These are phyloP conservation scores for Aspergillus bombycis DNA, from an alignment of 2,329 filamentous ascomycete species.

Conservation along the genomic window DNA sequence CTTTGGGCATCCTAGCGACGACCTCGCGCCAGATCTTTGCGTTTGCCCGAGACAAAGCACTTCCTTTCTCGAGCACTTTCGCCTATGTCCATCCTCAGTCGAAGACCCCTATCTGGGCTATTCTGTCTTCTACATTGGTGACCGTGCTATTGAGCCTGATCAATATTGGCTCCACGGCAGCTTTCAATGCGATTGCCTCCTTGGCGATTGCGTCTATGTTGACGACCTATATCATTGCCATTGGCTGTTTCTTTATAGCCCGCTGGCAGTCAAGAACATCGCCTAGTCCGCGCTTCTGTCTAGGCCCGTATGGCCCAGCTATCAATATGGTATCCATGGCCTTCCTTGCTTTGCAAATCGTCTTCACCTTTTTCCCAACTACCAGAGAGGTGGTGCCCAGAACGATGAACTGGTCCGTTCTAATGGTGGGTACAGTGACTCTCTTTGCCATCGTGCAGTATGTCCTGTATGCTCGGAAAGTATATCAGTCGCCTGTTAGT, in stretches of 20 bases:
- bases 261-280: background rate
- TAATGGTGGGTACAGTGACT: background rate
- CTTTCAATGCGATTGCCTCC: constrained; percentile 58
- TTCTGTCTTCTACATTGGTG: constrained; percentile 33
- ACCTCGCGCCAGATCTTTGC: constrained; percentile 44
- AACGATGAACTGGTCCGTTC: background rate
- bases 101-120: constrained; percentile 47
- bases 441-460: background rate
- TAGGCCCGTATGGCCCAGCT: background rate
- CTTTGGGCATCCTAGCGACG: constrained; percentile 34
- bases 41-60: constrained; percentile 46
- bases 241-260: constrained; percentile 22
- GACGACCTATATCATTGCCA: constrained; percentile 54
- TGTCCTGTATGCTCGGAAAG: background rate
- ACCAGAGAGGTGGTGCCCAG: background rate
- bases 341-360: constrained; percentile 29
- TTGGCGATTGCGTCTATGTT: constrained; percentile 55
- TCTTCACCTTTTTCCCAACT: constrained; percentile 36
- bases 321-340: background rate
- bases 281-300: background rate
- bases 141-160: constrained; percentile 48
- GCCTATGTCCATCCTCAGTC: constrained; percentile 37
- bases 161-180: constrained; percentile 54
- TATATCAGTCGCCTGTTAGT: background rate
- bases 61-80: constrained; percentile 33